Evolutionary conservation across 768 basidiomycete species (phyloP), one percentile per base, ranked within the genome.

Genomic region (Naganishia onofrii): DNA sequence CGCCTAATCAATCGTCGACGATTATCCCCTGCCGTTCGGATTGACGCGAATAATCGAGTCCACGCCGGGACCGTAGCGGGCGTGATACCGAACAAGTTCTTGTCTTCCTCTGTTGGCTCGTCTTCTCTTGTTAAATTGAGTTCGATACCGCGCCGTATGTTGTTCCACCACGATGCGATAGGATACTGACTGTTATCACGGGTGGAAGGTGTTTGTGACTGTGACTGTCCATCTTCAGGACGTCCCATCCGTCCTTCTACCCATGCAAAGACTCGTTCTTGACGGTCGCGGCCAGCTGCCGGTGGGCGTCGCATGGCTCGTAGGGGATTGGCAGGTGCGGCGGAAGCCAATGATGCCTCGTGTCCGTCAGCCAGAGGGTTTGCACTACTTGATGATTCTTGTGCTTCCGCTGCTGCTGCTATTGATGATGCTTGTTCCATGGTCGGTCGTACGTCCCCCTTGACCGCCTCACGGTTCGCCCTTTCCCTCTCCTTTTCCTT

Each of bases 401-500:
- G 48, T 51, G 48, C 48, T 51, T 3, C 48, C 13, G 23, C 23
- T 51, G 48, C 48, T 23, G 48, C 48, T 51, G 23, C 23, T 51
- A 26, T 7, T 51, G 48, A 51, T 42, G 38, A 12, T 28, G 38
- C 36, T 26, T 42, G 36, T 12, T 42, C 60, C 21, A 28, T 29
- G 13, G 26, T 63, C 26, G 5, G 23, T 36, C 13, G 23, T 28
- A 21, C 26, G 23, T 63, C 36, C n/a, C 60, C 60, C 32, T 31
- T 36, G 15, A 42, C 5, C 12, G 54, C 23, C 7, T 54, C 67
- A 8, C 54, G 51, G 12, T 26, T 34, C 10, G 28, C 36, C 36
- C 36, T 31, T 26, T 69, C 54, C 67, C 66, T 56, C 31, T 70
- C 70, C 65, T 44, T 70, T 23, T 70, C 70, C 26, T 55, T 28